Conservation (phyloP, 1,284 basidiomycete species). For the Ceratobasidium sp. region DNA sequence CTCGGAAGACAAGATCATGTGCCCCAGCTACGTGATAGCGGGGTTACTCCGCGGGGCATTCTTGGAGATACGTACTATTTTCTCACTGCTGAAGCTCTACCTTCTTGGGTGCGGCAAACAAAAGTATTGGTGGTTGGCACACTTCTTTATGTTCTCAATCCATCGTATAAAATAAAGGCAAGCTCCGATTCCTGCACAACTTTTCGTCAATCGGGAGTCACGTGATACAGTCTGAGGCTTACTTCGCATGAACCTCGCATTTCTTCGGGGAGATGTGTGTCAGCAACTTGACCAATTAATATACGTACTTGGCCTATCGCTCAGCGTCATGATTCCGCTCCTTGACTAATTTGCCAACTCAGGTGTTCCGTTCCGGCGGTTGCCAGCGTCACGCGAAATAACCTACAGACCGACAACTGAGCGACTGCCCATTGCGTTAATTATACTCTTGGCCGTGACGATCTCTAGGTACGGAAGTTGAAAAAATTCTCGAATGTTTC, state of each 20-base stretch:
- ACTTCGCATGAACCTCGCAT: constrained; percentile 41
- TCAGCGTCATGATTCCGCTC: background rate
- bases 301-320: background rate
- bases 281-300: background rate
- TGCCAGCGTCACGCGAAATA: background rate
- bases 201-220: background rate
- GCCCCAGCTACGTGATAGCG: too few relatives aligned
- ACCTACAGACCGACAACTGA: constrained; percentile 8
- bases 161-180: too few relatives aligned
- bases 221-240: background rate
- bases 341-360: constrained; percentile 1
- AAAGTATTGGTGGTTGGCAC: too few relatives aligned
- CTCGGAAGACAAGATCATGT: too few relatives aligned
- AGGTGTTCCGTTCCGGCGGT: constrained; percentile 7
- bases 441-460: background rate
- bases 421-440: background rate
- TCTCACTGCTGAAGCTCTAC: too few relatives aligned
- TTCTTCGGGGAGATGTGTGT: constrained; percentile 7
- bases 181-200: too few relatives aligned
- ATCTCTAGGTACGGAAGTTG: background rate
- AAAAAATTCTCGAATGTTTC: background rate
- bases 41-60: too few relatives aligned
- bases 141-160: too few relatives aligned
- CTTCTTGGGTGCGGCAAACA: too few relatives aligned
- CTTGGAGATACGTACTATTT: too few relatives aligned